Evolutionary conservation across 352 stramenopile species (phyloP), one percentile per base, ranked within the genome.

Genomic region (Nothophytophthora sp.): DNA sequence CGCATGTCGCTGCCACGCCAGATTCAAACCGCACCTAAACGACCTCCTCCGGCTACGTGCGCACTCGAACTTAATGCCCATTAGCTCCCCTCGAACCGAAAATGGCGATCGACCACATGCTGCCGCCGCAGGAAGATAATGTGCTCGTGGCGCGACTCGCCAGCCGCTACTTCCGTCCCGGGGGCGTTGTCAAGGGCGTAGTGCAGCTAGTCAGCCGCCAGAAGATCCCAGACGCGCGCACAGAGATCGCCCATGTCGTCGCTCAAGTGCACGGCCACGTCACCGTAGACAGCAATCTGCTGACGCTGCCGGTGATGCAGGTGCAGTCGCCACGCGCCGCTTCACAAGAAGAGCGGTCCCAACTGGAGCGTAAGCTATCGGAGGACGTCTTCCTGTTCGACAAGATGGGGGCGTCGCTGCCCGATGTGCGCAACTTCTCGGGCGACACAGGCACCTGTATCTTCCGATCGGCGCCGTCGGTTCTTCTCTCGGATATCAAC

Each of bases 221-320:
- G 27, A 28, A 63, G 19, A 56, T 55, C 20, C 40, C 61, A 2
- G 48, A 70, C 35, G 57, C 59, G 5, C 38, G 50, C 5, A 69
- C 69, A 12, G 68, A 88, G 56, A 76, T 88, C 28, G 41, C 69
- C 4, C 60, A 67, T 16, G 75, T 85, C 16, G 74, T 83, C 22
- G 74, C 67, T 9, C 74, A 88, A 60, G 63, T 86, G 29, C 77
- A 88, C 51, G 77, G 67, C 18, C 77, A 88, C 53, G 84, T 98
- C 34, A 91, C 73, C 16, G 91, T 95, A 22, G 91, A 95, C 53
- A 86, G 95, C 50, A 96, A 98, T 72, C 73, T 98, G 9, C 64
- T 98, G 28, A 98, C 93, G 2, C 70, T 98, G 6, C 90, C 78
- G 16, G 90, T 96, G 22, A 94, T 92, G 40, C 87, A 91, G 6